Evolutionary conservation across 2,329 filamentous ascomycete species (phyloP).

Genomic region (Fusarium chlamydosporum): DNA sequence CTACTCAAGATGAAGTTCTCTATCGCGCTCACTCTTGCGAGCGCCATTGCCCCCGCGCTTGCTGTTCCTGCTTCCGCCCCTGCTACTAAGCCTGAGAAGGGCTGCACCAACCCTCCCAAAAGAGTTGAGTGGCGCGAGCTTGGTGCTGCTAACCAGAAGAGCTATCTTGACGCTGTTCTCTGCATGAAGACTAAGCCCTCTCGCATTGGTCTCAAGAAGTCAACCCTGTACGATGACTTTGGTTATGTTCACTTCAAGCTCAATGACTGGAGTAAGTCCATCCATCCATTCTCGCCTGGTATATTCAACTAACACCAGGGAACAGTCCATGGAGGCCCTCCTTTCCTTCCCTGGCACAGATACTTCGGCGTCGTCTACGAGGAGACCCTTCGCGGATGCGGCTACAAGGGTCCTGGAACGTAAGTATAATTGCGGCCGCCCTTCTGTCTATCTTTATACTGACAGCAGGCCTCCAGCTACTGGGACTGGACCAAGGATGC

Average conservation of each 20-base stretch:
- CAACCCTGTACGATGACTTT: constrained; percentile 19
- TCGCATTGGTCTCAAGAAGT: constrained; percentile 14
- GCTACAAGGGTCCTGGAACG: constrained; percentile 17
- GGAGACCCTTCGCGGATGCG: constrained; percentile 10
- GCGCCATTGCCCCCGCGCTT: not conserved
- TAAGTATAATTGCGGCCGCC: too few relatives aligned
- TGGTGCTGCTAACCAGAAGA: not conserved
- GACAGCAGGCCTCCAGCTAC: not conserved
- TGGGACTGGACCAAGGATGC: constrained; percentile 24
- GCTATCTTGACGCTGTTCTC: constrained; percentile 16
- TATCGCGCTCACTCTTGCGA: not conserved
- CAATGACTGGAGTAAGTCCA: constrained; percentile 5
- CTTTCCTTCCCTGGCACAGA: constrained; percentile 28
- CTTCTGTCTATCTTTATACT: too few relatives aligned
- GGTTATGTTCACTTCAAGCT: constrained; percentile 12
- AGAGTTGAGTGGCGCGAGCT: constrained; percentile 23
- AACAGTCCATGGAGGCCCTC: not conserved
- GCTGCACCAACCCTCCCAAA: constrained; percentile 7
- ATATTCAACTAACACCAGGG: rapidly evolving
- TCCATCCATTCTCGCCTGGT: too few relatives aligned
- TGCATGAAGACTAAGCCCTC: constrained; percentile 29
- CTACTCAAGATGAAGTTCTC: constrained; percentile 13
- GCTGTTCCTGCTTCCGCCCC: not conserved
- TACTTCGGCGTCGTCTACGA: constrained; percentile 15
- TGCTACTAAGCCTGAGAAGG: not conserved